Conservation (phyloP, 106 monocot genomes). For the Dendrobium chrysotoxum region DNA sequence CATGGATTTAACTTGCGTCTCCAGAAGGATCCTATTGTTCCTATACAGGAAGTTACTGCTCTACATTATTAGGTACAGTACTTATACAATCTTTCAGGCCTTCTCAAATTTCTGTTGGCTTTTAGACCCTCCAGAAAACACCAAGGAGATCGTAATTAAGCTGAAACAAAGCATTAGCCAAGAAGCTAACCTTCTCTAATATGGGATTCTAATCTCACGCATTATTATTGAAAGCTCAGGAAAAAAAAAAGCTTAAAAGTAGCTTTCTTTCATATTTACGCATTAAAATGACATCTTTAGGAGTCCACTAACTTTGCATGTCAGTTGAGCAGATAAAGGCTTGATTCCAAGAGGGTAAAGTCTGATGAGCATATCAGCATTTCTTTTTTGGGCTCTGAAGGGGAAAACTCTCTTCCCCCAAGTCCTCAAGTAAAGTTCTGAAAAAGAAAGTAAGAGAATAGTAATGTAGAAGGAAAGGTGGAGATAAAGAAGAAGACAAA, state of each 20-base stretch:
- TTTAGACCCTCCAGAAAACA: neutral
- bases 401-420: neutral
- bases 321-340: neutral
- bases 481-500: neutral
- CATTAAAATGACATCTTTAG: neutral
- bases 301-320: neutral
- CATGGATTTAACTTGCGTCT: no score
- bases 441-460: neutral
- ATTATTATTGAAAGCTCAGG: neutral
- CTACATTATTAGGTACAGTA: no score
- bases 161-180: neutral
- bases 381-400: neutral
- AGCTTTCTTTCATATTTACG: neutral
- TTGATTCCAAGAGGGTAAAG: neutral
- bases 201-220: neutral
- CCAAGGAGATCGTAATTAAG: neutral
- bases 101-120: neutral
- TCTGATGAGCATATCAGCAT: neutral
- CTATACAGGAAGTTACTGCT: no score
- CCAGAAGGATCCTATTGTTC: no score
- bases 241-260: neutral
- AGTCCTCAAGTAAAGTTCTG: constrained; percentile 1
- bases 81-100: no score
- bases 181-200: neutral
- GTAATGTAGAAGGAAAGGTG: neutral